Base-by-base conservation (phyloP, 2,329 filamentous ascomycete species). In the Blumeriella jaapii region DNA sequence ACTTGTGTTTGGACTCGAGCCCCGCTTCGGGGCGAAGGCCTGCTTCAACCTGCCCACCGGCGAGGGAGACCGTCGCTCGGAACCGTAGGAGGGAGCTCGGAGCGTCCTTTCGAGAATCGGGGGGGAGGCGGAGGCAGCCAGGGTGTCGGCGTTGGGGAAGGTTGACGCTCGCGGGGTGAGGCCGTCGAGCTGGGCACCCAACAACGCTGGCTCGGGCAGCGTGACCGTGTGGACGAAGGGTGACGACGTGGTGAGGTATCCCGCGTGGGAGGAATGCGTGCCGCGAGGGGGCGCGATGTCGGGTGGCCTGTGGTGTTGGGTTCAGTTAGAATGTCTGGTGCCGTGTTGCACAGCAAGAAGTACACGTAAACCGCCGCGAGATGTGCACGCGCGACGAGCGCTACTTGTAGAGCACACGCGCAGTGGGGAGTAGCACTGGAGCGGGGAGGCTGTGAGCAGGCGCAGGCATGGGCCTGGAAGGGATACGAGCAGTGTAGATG, bases 41-140 rank as follows among this genome's bases (percentile, higher is more conserved):
- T 78, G 76, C 55, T 72, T 80, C 42, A 89, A 63, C 52, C 77
- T 82, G 51, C 75, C 72, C 33, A 71, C 74, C 8, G 82, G 80
- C 7, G 84, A 87, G 13, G 71, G 66, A 15, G 74, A 74, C 40
- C 80, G 71, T 47, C 69, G 69, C 42, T 62, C 61, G 29, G 59
- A 54, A 40, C 62, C 61, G 48, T 58, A 61, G 45, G 51, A 53
- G 30, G 61, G 63, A 36, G 57, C 60, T 47, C 56, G 63, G 41
- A 63, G 62, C 40, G 50, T 45, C 17, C 37, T 58, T 29, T 59
- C 59, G 31, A 58, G 55, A 49, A 31, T 54, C 56, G 40, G 50
- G 35, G 39, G 45, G 23, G 53, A 60, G 42, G 48, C 44, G 18
- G 50, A 49, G 44, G 48, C 39, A 43, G 50, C 50, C 48, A 52